Evolutionary conservation across 192 early-diverging fungal genomes (phyloP).

Genomic region (Mortierella claussenii): DNA sequence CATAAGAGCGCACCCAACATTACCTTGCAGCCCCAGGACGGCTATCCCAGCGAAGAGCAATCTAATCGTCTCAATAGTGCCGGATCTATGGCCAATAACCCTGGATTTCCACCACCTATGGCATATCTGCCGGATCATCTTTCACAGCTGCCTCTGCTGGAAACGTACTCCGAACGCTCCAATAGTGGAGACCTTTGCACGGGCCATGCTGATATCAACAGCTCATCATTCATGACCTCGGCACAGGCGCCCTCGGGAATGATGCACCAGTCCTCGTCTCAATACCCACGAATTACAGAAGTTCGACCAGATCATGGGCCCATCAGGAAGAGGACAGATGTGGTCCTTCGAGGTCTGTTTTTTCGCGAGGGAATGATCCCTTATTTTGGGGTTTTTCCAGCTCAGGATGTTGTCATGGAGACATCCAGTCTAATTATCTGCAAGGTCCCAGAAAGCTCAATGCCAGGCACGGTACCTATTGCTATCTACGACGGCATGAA

Average conservation of each 20-base stretch:
- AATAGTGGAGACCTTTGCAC: no score
- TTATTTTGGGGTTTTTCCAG: constrained; percentile 42
- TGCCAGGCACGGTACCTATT: constrained; percentile 24
- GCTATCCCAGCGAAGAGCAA: background rate
- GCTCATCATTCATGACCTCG: background rate
- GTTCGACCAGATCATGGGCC: constrained; percentile 42
- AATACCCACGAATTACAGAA: constrained; percentile 14
- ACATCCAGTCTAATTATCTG: constrained; percentile 30
- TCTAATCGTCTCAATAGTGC: background rate
- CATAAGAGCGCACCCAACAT: constrained; percentile 43
- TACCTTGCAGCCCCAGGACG: background rate
- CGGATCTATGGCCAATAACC: background rate
- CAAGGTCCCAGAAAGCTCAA: constrained; percentile 29
- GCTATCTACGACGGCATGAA: constrained; percentile 26
- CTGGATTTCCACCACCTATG: constrained; percentile 8
- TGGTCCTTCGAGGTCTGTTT: constrained; percentile 24
- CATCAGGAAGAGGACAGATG: constrained; percentile 42
- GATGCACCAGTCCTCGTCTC: constrained; percentile 7
- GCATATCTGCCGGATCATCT: constrained; percentile 12
- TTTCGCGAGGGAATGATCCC: constrained; percentile 46
- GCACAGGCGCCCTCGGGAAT: background rate
- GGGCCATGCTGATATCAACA: background rate
- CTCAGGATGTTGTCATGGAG: constrained; percentile 29
- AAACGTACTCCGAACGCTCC: background rate
- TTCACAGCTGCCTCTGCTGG: constrained; percentile 3